Base-by-base conservation (phyloP, 257 asterid species). In the Gardenia jasminoides region DNA sequence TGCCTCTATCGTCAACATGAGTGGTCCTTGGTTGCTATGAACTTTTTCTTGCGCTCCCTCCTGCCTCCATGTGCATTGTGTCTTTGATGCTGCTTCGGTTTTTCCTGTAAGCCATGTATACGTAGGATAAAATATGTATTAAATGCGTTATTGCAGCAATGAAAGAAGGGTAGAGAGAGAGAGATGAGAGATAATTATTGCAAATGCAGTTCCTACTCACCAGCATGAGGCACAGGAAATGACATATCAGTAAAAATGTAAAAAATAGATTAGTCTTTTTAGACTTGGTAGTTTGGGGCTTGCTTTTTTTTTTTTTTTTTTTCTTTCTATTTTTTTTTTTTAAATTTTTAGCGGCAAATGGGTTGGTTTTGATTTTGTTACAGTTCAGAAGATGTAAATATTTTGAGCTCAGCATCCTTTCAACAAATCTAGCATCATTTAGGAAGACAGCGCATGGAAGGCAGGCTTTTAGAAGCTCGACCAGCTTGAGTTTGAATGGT, bases 111-210 rank as follows among this genome's bases (percentile, higher is more conserved):
- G 73, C 30, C 50, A 22, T 64, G 88, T 82, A 82, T 82, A 85
- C 88, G 61, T 82, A 77, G 82, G 88, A 79, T 85, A 77, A 76
- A 76, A 67, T 76, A 67, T 76, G 80, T 81, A 30, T 67, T 79
- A 72, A 72, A 76, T 78, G 78, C 64, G 62, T 64, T 66, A 76
- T 59, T 73, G 71, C 80, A 54, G 70, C 82, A 67, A 59, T 72
- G 33, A 58, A 64, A 13, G 72, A 66, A 39, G 46, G 76, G 77
- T 77, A 36, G 58, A 80, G 74, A 79, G 74, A 79, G 4, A 66
- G 30, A 52, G 76, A 75, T 77, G 58, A 80, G 74, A 75, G 56
- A 62, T 70, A 79, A 54, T 82, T 68, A 33, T 77, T 77, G 79
- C 75, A n/a, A 79, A 65, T 47, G 76, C 81, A 43, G 65, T 62